Evolutionary conservation across 2,329 filamentous ascomycete genomes (phyloP), one percentile per base, ranked within the genome.

Genomic region (Cladorrhinum sp.): DNA sequence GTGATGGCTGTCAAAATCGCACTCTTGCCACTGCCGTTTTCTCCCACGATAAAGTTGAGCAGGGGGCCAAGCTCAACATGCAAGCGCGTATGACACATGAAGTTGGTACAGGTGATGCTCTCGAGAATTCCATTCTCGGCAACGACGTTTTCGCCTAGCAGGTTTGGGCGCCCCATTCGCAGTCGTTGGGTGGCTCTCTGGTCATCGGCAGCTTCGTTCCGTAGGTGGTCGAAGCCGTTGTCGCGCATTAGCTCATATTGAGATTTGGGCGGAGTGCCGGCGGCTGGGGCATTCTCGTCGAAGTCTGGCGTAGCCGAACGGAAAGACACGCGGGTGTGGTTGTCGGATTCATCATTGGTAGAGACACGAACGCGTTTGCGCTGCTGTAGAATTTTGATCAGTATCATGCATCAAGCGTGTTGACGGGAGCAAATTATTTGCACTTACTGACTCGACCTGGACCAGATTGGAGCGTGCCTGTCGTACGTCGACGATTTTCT

Each of bases 1-100:
- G 92, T 96, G 65, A 99, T 85, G 3, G 92, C 95, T 0, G 95
- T 98, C 26, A 99, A 78, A 14, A 98, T 89, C 2, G 95, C 95
- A 73, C 95, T 99, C 78, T 99, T 99, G 36, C 95, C 95, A 72
- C 94, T 98, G 30, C 95, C 95, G 72, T 99, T 99, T 74, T 96
- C 92, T 16, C 95, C 95, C 59, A 97, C 93, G 64, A 99, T 93
- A 75, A 99, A 99, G 75, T 99, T 99, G 74, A 99, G 96, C 39
- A 97, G 79, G 0, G 95, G 95, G 0, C 95, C 95, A n/a, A 99
- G 81, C 60, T 89, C 84, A 62, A 96, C 90, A 49, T 89, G 86
- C 18, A 98, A 82, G 59, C 88, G 87, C 50, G 86, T 81, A 73
- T 99, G 95, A 70, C 94, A 98, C 95, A 98, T 98, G 75, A 98